These are phyloP conservation scores for Berberis vulgaris DNA, from an alignment of 164 flowering plant genomes.

Conservation along the genomic window DNA sequence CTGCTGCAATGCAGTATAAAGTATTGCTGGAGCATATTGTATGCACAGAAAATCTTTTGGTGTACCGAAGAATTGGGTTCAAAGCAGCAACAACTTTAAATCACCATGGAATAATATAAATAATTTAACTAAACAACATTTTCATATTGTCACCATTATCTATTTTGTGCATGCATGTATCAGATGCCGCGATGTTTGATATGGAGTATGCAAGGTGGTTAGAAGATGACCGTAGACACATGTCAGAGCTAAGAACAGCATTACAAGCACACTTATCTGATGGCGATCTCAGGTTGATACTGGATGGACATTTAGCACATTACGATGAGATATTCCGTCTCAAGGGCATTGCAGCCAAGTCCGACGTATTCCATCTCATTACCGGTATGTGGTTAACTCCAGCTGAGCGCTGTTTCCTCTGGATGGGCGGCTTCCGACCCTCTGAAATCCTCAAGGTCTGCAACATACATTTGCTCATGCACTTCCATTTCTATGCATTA, in stretches of 20 bases:
- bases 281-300: constrained; percentile 48
- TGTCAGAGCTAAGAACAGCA: constrained; percentile 70
- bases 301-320: constrained; percentile 68
- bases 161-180: too few species aligned
- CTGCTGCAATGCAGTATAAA: too few species aligned
- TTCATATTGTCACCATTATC: not conserved
- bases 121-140: not conserved
- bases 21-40: too few species aligned
- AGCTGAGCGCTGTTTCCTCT: constrained; percentile 94
- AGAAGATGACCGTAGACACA: constrained; percentile 75
- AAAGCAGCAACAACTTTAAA: too few species aligned
- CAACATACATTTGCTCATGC: not conserved
- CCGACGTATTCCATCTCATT: constrained; percentile 84
- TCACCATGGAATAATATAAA: too few species aligned
- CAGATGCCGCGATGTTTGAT: constrained; percentile 94
- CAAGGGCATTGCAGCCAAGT: constrained; percentile 65
- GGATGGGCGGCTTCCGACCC: constrained; percentile 99
- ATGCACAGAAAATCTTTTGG: too few species aligned
- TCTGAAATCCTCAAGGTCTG: constrained; percentile 91
- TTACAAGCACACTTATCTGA: constrained; percentile 69
- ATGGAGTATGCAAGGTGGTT: constrained; percentile 94
- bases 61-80: too few species aligned
- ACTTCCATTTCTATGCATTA: not conserved
- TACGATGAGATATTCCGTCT: constrained; percentile 82
- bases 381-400: constrained; percentile 94